These are phyloP conservation scores for Hypomyces rosellus DNA, from an alignment of 2,329 filamentous ascomycete genomes.

Conservation along the genomic window DNA sequence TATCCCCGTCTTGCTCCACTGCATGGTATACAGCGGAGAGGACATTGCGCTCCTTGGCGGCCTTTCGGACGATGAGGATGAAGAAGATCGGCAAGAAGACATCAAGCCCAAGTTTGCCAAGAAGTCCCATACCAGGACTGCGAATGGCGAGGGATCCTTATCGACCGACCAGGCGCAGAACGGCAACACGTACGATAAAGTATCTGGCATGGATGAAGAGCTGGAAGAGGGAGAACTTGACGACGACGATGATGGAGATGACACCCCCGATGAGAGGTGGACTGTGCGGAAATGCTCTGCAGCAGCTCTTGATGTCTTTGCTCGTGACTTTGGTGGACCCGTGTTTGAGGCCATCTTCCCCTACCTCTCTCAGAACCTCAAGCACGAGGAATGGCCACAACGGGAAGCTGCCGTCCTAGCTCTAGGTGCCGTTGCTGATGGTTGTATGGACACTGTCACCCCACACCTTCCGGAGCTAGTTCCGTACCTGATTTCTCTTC, in stretches of 20 bases:
- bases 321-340: conserved; percentile 77
- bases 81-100: conserved; percentile 84
- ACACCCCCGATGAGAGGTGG: conserved; percentile 86
- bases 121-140: conserved; percentile 50
- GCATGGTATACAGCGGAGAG: conserved; percentile 95
- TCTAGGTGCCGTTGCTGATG: conserved; percentile 88
- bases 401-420: conserved; percentile 92
- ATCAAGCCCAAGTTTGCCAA: conserved; percentile 91
- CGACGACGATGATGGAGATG: conserved; percentile 69
- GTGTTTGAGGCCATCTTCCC: conserved; percentile 91
- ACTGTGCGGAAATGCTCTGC: conserved; percentile 95
- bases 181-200: conserved; percentile 49
- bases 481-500: conserved; percentile 79
- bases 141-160: conserved; percentile 44
- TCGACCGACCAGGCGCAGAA: conserved; percentile 48
- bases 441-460: conserved; percentile 82
- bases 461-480: conserved; percentile 88
- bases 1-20: conserved; percentile 82
- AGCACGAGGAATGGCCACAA: conserved; percentile 83
- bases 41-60: conserved; percentile 81
- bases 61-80: conserved; percentile 82
- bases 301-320: conserved; percentile 88
- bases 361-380: conserved; percentile 84
- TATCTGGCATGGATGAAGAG: conserved; percentile 61
- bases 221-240: conserved; percentile 85